Conservation (phyloP, 148 eudicot species). For the Nepenthes gracilis region DNA sequence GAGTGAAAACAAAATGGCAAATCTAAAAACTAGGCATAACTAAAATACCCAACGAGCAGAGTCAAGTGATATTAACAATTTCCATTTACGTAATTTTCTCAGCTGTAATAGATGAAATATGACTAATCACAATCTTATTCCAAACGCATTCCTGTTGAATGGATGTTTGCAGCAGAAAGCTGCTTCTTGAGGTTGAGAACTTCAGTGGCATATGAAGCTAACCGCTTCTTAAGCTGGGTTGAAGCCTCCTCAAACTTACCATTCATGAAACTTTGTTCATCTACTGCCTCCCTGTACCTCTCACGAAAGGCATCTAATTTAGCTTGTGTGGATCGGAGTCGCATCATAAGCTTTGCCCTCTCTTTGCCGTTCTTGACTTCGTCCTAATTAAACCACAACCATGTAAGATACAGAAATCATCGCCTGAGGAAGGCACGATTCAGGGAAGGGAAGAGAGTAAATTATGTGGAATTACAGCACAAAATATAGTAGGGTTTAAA, state of each 20-base stretch:
- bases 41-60: too few relatives aligned
- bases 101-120: too few relatives aligned
- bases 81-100: too few relatives aligned
- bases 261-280: slow-evolving; percentile 54
- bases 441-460: neutral
- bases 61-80: too few relatives aligned
- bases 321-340: slow-evolving; percentile 52
- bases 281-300: slow-evolving; percentile 43
- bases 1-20: too few relatives aligned
- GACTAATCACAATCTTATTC: too few relatives aligned
- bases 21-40: too few relatives aligned
- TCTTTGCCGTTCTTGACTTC: slow-evolving; percentile 25
- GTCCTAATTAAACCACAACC: slow-evolving; percentile 23
- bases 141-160: too few relatives aligned
- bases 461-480: neutral
- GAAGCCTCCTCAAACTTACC: slow-evolving; percentile 52
- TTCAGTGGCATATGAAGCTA: slow-evolving; percentile 41
- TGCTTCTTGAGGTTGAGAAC: slow-evolving; percentile 55
- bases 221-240: slow-evolving; percentile 37
- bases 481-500: too few relatives aligned
- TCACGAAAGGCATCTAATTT: slow-evolving; percentile 43
- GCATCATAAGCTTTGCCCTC: slow-evolving; percentile 63
- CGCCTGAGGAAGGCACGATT: neutral
- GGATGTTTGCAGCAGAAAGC: slow-evolving; percentile 21
- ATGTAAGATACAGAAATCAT: neutral